Conservation (phyloP, 129 eudicot genomes). For the Dittrichia graveolens region DNA sequence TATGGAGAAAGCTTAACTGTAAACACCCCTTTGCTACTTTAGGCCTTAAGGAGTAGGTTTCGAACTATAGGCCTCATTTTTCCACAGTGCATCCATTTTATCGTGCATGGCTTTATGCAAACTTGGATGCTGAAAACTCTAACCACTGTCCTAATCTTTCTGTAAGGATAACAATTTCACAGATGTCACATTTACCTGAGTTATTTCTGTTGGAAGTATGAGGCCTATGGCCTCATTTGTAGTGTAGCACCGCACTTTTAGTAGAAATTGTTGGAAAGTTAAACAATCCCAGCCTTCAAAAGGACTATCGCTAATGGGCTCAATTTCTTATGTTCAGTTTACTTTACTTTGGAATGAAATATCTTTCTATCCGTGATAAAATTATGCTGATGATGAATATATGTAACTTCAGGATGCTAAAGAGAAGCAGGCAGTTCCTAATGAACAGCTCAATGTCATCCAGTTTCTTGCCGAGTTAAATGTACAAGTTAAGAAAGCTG, state of each 20-base stretch:
- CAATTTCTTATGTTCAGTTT: neutral
- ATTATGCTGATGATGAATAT: slow-evolving; percentile 17
- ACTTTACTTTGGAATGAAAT: slow-evolving; percentile 3
- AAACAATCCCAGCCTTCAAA: neutral
- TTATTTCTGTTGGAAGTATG: no score
- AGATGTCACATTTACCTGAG: no score
- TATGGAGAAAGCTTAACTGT: no score
- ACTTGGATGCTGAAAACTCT: no score
- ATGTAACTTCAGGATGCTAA: slow-evolving; percentile 59
- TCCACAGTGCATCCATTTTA: no score
- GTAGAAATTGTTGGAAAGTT: neutral
- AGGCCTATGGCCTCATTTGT: no score
- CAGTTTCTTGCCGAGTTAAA: slow-evolving; percentile 82
- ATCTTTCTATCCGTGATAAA: neutral
- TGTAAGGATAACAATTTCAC: no score
- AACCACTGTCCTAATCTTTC: no score
- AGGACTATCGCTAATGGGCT: neutral
- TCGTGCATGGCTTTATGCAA: no score
- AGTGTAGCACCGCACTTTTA: neutral
- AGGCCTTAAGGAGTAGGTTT: no score
- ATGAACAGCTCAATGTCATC: slow-evolving; percentile 77
- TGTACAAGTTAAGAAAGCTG: slow-evolving; percentile 73
- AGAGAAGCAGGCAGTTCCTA: slow-evolving; percentile 78
- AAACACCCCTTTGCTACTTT: no score
- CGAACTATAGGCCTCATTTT: no score